phyloP scores from a whole-genome alignment of 495 filamentous ascomycete genomes.

The Platismatia glauca region DNA sequence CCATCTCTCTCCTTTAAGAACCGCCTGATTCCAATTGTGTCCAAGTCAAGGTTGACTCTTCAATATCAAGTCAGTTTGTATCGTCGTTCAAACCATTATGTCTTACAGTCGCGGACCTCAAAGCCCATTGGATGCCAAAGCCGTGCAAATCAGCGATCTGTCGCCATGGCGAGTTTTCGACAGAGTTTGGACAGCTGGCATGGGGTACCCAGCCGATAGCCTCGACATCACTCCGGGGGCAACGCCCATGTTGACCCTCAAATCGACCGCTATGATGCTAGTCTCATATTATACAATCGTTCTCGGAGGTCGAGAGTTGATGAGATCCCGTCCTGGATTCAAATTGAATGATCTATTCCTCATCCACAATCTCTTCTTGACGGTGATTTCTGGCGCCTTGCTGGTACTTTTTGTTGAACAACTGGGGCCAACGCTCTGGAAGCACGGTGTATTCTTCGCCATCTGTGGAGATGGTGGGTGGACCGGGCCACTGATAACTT shows the following conservation, averaged over 20 bases:
- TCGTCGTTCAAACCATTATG: not conserved
- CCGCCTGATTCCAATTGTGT: not conserved
- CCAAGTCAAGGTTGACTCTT: not conserved
- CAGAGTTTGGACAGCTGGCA: conserved; percentile 15
- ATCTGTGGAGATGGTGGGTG: conserved; percentile 70
- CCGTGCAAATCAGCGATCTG: conserved; percentile 14
- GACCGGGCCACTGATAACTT: conserved; percentile 63
- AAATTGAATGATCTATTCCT: conserved; percentile 62
- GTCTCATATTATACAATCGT: conserved; percentile 41
- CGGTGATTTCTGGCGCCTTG: conserved; percentile 56
- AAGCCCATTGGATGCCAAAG: conserved; percentile 8
- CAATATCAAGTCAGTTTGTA: not conserved
- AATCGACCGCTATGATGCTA: conserved; percentile 53
- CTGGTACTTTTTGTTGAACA: conserved; percentile 67
- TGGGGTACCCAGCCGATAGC: conserved; percentile 53
- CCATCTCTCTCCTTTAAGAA: conserved; percentile 4
- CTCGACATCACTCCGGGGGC: conserved; percentile 58
- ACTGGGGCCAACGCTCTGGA: conserved; percentile 56
- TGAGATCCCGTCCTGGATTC: conserved; percentile 59
- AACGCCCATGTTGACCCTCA: conserved; percentile 64
- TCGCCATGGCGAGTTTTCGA: conserved; percentile 20
- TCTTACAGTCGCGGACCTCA: conserved; percentile 15
- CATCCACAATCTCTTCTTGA: conserved; percentile 75
- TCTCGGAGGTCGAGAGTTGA: conserved; percentile 64
- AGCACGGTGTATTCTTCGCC: conserved; percentile 60